These are phyloP conservation scores for Neurospora hispaniola DNA, from an alignment of 495 filamentous ascomycete species.

Conservation along the genomic window DNA sequence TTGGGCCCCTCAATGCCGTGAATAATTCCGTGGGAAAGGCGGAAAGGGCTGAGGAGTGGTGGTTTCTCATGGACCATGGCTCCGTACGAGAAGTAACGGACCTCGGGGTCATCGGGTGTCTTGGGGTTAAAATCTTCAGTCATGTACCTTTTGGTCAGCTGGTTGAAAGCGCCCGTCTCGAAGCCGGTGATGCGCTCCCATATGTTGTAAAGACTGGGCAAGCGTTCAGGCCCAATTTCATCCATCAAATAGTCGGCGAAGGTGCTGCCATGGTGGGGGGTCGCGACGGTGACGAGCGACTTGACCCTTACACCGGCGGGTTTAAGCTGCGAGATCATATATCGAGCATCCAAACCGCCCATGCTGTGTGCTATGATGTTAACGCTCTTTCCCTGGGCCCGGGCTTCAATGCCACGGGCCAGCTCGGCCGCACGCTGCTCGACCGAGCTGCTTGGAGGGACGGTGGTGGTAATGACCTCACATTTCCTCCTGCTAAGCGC, in stretches of 20 bases:
- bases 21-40: constrained; percentile 61
- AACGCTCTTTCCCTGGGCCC: constrained; percentile 60
- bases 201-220: constrained; percentile 61
- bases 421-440: constrained; percentile 63
- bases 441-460: constrained; percentile 71
- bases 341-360: constrained; percentile 79
- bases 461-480: constrained; percentile 70
- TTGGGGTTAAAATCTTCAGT: constrained; percentile 66
- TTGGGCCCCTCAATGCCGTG: constrained; percentile 66
- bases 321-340: constrained; percentile 76
- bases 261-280: constrained; percentile 74
- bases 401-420: constrained; percentile 49
- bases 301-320: constrained; percentile 55
- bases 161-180: constrained; percentile 72
- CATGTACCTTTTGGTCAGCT: constrained; percentile 81
- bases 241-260: constrained; percentile 80
- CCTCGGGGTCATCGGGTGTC: constrained; percentile 60
- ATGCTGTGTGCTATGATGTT: constrained; percentile 78
- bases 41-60: constrained; percentile 62
- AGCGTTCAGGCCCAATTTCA: constrained; percentile 48
- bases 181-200: constrained; percentile 53
- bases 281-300: constrained; percentile 80
- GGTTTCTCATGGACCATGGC: constrained; percentile 50
- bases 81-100: constrained; percentile 90
- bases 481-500: constrained; percentile 60